Conservation (phyloP, 2,329 filamentous ascomycete genomes). For the Periconia macrospinosa region DNA sequence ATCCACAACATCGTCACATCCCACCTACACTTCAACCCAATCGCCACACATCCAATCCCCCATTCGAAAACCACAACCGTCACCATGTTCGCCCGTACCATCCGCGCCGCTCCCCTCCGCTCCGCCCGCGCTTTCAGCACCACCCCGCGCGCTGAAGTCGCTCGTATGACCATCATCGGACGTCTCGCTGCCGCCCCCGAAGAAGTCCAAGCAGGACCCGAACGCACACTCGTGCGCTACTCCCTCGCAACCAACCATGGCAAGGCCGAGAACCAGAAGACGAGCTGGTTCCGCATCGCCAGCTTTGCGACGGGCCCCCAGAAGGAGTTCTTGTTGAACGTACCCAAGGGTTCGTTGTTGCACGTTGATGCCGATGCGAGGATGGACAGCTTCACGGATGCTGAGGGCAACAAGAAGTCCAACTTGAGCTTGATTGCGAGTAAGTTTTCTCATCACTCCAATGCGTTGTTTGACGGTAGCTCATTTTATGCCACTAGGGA, state of each 20-base stretch:
- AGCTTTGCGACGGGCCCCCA: slow-evolving; percentile 72
- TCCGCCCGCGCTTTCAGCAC: slow-evolving; percentile 75
- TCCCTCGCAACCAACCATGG: slow-evolving; percentile 71
- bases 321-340: slow-evolving; percentile 70
- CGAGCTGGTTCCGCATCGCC: slow-evolving; percentile 82
- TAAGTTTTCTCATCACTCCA: slow-evolving; percentile 52
- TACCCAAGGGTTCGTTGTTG: slow-evolving; percentile 88
- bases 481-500: slow-evolving; percentile 24
- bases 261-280: slow-evolving; percentile 68
- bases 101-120: slow-evolving; percentile 57
- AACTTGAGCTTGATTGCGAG: slow-evolving; percentile 76
- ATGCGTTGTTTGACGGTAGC: slow-evolving; percentile 2
- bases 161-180: slow-evolving; percentile 84
- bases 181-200: slow-evolving; percentile 81
- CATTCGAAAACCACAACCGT: neutral
- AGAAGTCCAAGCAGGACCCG: slow-evolving; percentile 71
- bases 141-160: slow-evolving; percentile 63
- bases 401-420: slow-evolving; percentile 67
- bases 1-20: slow-evolving; percentile 5
- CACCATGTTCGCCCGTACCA: slow-evolving; percentile 32
- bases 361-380: slow-evolving; percentile 81
- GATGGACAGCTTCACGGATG: slow-evolving; percentile 64
- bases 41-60: neutral
- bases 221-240: slow-evolving; percentile 77
- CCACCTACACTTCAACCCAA: slow-evolving; percentile 5